Base-by-base conservation (phyloP, 2,329 filamentous ascomycete species). In the Pseudogymnoascus sp. region DNA sequence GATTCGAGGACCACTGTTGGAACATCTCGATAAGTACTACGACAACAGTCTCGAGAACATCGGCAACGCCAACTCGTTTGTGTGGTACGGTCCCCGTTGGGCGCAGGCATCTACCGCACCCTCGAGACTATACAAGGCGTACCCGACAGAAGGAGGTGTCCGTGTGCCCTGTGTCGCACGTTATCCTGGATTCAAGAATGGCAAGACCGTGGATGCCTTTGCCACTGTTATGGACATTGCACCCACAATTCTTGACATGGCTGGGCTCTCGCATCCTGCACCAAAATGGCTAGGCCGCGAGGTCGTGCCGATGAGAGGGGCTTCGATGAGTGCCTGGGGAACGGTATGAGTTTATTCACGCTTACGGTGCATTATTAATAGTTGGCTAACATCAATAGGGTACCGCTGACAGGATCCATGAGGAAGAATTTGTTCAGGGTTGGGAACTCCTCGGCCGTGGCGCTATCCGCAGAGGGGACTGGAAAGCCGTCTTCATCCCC, bases 401-500 rank as follows among this genome's bases (percentile, higher is more conserved):
- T 1, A 18, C 43, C 3, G 25, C 43, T 3, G 25, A 54, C 2
- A 70, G 74, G 1, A 76, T 82, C 38, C 79, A 84, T 66, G 75
- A 75, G 1, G 70, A 76, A 35, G 77, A 81, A 62, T 78, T 79
- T 64, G 77, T 82, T 61, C 75, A 78, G 58, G 81, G 81, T 20
- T 84, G 81, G 80, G 80, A 85, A 63, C 79, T 78, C 0, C 82
- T 78, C 64, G 78, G 79, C 0, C 76, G 77, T 3, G 66, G 64
- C 2, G 82, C 82, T 0, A 75, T 83, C 22, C 79, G 81, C 43
- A 79, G 78, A 60, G 80, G 78, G 6, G 76, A 81, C 65, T 85
- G 78, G 76, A 84, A 84, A 68, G 81, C 81, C 4, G 77, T 82
- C 43, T 83, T 80, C 67, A 80, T 84, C 58, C 81, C 79, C 1